Base-by-base conservation (phyloP, 371 early-diverging fungal species). In the Fennellomyces sp. region DNA sequence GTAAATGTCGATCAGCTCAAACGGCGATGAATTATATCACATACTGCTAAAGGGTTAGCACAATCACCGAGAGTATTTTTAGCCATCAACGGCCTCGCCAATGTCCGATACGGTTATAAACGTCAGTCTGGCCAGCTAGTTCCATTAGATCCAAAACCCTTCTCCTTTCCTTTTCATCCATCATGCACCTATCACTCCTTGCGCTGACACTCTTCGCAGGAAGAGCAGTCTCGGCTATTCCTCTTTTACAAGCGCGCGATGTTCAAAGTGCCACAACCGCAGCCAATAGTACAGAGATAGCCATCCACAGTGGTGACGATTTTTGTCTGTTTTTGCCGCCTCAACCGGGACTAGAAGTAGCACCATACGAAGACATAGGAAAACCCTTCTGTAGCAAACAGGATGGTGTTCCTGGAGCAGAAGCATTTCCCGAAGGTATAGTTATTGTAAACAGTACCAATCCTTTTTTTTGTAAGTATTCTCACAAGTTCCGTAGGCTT, bases 261-360 rank as follows among this genome's bases (percentile, higher is more conserved):
- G 31, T 15, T 39, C 39, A 39, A 39, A 39, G 17, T n/a, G 5
- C 39, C 5, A 39, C 39, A 0, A 3, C 10, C 25, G 6, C 39
- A 54, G 28, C 38, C 4, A 27, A 30, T 30, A 38, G 15, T 26
- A 54, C 35, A 27, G 29, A 58, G 53, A 42, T 66, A 26, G 25
- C 36, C 5, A 42, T 77, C 42, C 26, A 69, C n/a, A 70, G 70
- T 31, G 69, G 63, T 33, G 31, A 52, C 15, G 69, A 73, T 36
- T 80, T 80, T 62, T 85, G 86, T 65, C 64, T 85, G 45, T 85
- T 85, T 70, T 68, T 85, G 27, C 86, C 86, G 28, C 86, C 86
- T 28, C 63, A 75, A 58, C 76, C 84, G 25, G 86, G 86, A 55
- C 72, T 82, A 7, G 77, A 73, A 30, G 75, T 83, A 31, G 80